Evolutionary conservation across 108 stramenopile genomes (phyloP).

Genomic region (Chaetoceros muelleri): DNA sequence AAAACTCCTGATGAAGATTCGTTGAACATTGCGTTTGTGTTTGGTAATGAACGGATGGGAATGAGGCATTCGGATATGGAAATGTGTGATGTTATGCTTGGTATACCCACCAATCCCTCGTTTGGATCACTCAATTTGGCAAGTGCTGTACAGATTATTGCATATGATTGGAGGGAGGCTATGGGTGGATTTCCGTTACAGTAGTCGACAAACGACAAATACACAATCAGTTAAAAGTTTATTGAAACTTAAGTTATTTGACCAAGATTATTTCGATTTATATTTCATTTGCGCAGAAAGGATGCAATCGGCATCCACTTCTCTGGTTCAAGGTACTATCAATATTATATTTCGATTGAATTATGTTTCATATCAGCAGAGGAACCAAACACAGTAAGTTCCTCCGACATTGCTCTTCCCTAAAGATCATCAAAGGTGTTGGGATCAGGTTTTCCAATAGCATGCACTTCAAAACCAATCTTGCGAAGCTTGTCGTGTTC

Average conservation of each 20-base stretch:
- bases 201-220: too few species aligned
- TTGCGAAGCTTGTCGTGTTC: conserved; percentile 83
- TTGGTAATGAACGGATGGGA: conserved; percentile 49
- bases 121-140: conserved; percentile 63
- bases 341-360: too few species aligned
- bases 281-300: too few species aligned
- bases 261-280: too few species aligned
- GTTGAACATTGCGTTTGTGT: conserved; percentile 32
- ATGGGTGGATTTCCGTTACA: conserved; percentile 10
- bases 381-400: too few species aligned
- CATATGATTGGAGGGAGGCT: conserved; percentile 53
- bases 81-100: conserved; percentile 40
- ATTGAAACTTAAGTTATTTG: too few species aligned
- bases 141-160: conserved; percentile 56
- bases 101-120: conserved; percentile 51
- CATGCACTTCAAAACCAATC: conserved; percentile 98
- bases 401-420: too few species aligned
- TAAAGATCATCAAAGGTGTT: conserved; percentile 67
- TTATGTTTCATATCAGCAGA: too few species aligned
- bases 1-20: not conserved
- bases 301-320: too few species aligned
- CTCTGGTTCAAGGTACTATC: too few species aligned
- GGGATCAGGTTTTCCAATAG: conserved; percentile 89
- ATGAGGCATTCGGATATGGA: conserved; percentile 35
- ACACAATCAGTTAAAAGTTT: too few species aligned